Percentiles rank a stretch among this genome's conserved stretches.
These are phyloP conservation scores for Calocybe cyanea DNA, from an alignment of 768 basidiomycete genomes.

Conservation along the genomic window DNA sequence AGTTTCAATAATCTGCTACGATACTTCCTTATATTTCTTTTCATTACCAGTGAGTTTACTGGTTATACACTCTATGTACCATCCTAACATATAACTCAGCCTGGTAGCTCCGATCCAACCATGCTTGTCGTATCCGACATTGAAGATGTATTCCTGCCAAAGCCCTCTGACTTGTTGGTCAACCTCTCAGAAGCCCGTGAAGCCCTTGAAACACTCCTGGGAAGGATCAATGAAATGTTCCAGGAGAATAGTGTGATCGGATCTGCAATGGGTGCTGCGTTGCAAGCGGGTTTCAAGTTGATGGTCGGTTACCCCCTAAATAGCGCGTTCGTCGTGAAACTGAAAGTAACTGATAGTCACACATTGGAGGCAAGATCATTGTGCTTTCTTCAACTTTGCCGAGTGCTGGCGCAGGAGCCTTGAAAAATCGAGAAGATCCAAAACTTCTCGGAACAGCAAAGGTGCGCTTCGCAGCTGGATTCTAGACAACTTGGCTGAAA, in stretches of 20 bases:
- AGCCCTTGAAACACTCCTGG: slow-evolving; percentile 77
- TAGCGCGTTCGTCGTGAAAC: background rate
- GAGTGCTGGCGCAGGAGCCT: slow-evolving; percentile 80
- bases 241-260: slow-evolving; percentile 92
- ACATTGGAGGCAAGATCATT: slow-evolving; percentile 93
- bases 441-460: slow-evolving; percentile 95
- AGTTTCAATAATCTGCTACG: slow-evolving; percentile 88
- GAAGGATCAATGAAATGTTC: slow-evolving; percentile 94
- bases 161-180: slow-evolving; percentile 93
- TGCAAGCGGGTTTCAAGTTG: slow-evolving; percentile 94
- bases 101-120: slow-evolving; percentile 70
- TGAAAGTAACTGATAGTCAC: slow-evolving; percentile 46
- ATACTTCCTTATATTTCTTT: slow-evolving; percentile 94
- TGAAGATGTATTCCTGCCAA: slow-evolving; percentile 96
- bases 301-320: slow-evolving; percentile 57
- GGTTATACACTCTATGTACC: background rate
- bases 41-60: slow-evolving; percentile 67
- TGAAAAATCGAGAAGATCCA: slow-evolving; percentile 96
- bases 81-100: slow-evolving; percentile 29
- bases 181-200: slow-evolving; percentile 84
- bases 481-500: background rate
- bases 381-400: slow-evolving; percentile 85
- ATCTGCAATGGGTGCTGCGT: slow-evolving; percentile 89
- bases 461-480: slow-evolving; percentile 32
- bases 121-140: slow-evolving; percentile 98